phyloP scores from a whole-genome alignment of 805 yeast species.

The Pichia heedii region DNA sequence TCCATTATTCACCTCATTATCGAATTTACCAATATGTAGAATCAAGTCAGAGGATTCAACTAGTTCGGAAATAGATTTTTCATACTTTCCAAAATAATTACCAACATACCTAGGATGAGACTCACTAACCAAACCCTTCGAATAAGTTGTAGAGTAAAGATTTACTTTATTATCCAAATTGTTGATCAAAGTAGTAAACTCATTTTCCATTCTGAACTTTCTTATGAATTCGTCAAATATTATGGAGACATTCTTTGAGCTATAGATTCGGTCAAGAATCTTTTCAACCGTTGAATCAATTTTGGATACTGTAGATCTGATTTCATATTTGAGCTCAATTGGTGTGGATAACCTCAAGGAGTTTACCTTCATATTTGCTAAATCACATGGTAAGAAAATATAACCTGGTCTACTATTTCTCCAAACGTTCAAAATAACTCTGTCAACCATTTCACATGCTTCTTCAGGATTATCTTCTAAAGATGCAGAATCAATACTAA shows the following conservation, averaged over 20 bases:
- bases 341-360: conserved; percentile 28
- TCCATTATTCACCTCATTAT: conserved; percentile 59
- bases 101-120: conserved; percentile 35
- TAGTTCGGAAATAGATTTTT: conserved; percentile 27
- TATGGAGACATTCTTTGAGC: conserved; percentile 30
- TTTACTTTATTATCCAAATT: conserved; percentile 29
- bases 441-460: conserved; percentile 61
- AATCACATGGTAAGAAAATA: conserved; percentile 66
- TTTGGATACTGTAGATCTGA: conserved; percentile 14
- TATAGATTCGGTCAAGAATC: conserved; percentile 32
- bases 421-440: conserved; percentile 49
- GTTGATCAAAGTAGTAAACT: conserved; percentile 24
- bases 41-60: conserved; percentile 56
- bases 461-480: conserved; percentile 33
- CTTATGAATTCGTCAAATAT: conserved; percentile 34
- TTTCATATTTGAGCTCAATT: conserved; percentile 17
- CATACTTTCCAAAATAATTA: conserved; percentile 31
- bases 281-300: conserved; percentile 17
- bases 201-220: conserved; percentile 28
- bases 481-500: conserved; percentile 47
- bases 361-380: conserved; percentile 45
- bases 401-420: conserved; percentile 72
- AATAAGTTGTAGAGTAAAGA: conserved; percentile 32
- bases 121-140: conserved; percentile 34
- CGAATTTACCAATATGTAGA: conserved; percentile 59